Evolutionary conservation across 495 filamentous ascomycete species (phyloP).

Genomic region (Aspergillus incahuasiensis): DNA sequence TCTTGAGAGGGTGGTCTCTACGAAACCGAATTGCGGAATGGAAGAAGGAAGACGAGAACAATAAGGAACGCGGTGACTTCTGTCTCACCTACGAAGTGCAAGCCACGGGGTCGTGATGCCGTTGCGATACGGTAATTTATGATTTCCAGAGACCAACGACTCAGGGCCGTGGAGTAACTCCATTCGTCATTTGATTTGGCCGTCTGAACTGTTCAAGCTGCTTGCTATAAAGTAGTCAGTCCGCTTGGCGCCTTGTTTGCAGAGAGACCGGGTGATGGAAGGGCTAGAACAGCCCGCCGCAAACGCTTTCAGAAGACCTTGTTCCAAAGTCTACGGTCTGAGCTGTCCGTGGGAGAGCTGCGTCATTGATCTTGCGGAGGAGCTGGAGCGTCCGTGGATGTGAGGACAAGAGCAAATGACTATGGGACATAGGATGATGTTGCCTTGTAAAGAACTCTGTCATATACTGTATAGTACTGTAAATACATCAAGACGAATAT

Average conservation of each 20-base stretch:
- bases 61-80: not conserved
- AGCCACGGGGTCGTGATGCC: not conserved
- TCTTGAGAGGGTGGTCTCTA: not conserved
- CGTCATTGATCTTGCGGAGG: too few relatives aligned
- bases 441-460: too few relatives aligned
- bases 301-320: not conserved
- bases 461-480: too few relatives aligned
- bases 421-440: too few relatives aligned
- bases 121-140: not conserved
- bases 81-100: not conserved
- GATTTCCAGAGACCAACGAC: not conserved
- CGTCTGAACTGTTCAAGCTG: not conserved
- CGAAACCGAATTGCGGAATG: not conserved
- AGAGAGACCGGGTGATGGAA: not conserved
- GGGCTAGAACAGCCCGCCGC: not conserved
- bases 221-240: not conserved
- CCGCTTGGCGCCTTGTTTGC: not conserved
- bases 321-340: too few relatives aligned
- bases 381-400: too few relatives aligned
- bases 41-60: not conserved
- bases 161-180: not conserved
- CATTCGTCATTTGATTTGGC: not conserved
- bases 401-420: too few relatives aligned
- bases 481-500: too few relatives aligned
- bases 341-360: too few relatives aligned